A percentile compares a stretch with the other conserved stretches of the same genome.
Conservation (phyloP, 768 basidiomycete genomes). For the Erythrobasidium yunnanense region DNA sequence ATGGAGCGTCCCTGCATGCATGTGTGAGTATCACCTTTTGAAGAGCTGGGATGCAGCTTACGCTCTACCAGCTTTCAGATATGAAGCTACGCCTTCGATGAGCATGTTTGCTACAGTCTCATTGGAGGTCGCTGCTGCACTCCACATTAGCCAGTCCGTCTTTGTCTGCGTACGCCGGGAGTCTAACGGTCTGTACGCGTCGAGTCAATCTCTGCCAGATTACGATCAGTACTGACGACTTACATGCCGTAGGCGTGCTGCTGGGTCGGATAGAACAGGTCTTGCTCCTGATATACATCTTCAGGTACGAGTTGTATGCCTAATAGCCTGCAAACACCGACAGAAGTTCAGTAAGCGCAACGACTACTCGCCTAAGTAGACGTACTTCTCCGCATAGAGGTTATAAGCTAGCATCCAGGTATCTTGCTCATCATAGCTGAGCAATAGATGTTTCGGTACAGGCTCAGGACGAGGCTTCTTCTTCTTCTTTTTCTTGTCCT, state of each 20-base stretch:
- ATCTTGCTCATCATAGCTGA: neutral
- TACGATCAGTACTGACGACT: neutral
- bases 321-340: neutral
- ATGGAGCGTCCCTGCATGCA: neutral
- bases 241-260: neutral
- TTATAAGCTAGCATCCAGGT: neutral
- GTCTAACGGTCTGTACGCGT: neutral
- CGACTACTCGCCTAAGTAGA: neutral
- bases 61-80: neutral
- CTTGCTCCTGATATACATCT: neutral
- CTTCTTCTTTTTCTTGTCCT: no score
- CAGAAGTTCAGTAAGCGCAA: neutral
- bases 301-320: neutral
- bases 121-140: neutral
- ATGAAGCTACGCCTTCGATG: neutral
- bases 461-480: no score
- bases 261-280: neutral
- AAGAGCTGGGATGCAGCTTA: neutral
- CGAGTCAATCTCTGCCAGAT: neutral
- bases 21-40: neutral
- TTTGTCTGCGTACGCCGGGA: neutral
- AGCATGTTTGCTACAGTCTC: neutral
- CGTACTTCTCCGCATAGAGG: neutral
- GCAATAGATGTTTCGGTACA: neutral
- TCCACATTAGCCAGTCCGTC: neutral